phyloP scores from a whole-genome alignment of 163 green algal genomes.

The Chlorella variabilis region DNA sequence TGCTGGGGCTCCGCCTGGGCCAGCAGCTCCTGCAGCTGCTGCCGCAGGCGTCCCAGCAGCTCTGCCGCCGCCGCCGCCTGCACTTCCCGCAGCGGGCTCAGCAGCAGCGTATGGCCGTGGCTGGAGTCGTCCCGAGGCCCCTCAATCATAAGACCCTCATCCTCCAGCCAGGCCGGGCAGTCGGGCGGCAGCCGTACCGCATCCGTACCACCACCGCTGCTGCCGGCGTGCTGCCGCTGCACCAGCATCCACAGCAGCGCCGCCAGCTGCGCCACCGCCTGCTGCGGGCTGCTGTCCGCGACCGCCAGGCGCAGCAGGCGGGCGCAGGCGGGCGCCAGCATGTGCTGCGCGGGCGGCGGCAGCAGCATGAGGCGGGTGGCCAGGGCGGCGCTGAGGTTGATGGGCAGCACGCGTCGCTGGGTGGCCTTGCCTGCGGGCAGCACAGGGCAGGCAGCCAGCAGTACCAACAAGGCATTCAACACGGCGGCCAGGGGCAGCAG shows the following conservation, averaged over 20 bases:
- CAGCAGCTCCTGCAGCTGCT: neutral
- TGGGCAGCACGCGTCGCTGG: neutral
- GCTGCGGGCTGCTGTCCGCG: neutral
- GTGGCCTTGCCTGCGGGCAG: neutral
- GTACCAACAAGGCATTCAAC: too few species aligned
- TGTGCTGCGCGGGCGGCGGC: constrained; percentile 25
- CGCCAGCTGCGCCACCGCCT: neutral
- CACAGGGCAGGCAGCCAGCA: neutral
- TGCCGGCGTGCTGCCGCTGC: neutral
- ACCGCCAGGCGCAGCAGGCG: constrained; percentile 12
- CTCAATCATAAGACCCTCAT: neutral
- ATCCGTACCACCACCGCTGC: neutral
- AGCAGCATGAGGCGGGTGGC: neutral
- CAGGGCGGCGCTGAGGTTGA: neutral
- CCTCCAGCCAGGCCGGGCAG: neutral
- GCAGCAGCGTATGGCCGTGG: constrained; percentile 9
- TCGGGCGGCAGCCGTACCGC: neutral
- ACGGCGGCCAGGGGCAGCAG: neutral
- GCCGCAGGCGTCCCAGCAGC: constrained; percentile 21
- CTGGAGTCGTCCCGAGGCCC: neutral
- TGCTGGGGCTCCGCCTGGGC: neutral
- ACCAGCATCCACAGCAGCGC: constrained; percentile 34
- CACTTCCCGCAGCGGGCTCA: neutral
- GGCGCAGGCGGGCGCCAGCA: constrained; percentile 12
- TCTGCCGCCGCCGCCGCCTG: constrained; percentile 11